Evolutionary conservation across 2,329 filamentous ascomycete genomes (phyloP).

Genomic region (Pseudomassariella vexata): DNA sequence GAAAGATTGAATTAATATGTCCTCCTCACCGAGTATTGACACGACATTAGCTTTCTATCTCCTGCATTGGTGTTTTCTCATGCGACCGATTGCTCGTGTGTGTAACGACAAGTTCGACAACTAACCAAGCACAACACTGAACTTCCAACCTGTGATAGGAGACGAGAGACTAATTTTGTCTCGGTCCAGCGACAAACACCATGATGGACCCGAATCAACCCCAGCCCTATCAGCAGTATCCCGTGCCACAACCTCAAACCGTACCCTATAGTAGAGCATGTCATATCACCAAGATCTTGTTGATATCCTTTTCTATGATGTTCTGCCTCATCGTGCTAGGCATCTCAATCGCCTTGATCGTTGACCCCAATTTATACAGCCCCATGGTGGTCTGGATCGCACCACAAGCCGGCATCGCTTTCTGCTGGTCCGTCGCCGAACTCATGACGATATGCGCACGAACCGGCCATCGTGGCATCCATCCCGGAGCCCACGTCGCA

Average conservation of each 20-base stretch:
- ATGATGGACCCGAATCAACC: conserved; percentile 11
- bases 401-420: conserved; percentile 15
- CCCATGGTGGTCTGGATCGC: conserved; percentile 15
- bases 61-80: too few species aligned
- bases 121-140: too few species aligned
- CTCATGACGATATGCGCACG: conserved; percentile 13
- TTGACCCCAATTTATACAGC: conserved; percentile 9
- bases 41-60: too few species aligned
- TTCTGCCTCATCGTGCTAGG: conserved; percentile 14
- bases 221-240: conserved; percentile 7
- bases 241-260: neutral
- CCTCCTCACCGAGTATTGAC: too few species aligned
- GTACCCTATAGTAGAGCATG: conserved; percentile 8
- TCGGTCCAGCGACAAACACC: too few species aligned
- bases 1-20: too few species aligned
- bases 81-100: too few species aligned
- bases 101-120: too few species aligned
- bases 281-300: conserved; percentile 11
- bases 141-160: too few species aligned
- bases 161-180: too few species aligned
- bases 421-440: conserved; percentile 16
- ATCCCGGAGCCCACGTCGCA: conserved; percentile 21
- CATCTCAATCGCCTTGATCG: conserved; percentile 12
- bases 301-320: conserved; percentile 12
- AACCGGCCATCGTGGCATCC: conserved; percentile 15